These are phyloP conservation scores for Leptographium flavum DNA, from an alignment of 2,329 filamentous ascomycete genomes.

Conservation along the genomic window DNA sequence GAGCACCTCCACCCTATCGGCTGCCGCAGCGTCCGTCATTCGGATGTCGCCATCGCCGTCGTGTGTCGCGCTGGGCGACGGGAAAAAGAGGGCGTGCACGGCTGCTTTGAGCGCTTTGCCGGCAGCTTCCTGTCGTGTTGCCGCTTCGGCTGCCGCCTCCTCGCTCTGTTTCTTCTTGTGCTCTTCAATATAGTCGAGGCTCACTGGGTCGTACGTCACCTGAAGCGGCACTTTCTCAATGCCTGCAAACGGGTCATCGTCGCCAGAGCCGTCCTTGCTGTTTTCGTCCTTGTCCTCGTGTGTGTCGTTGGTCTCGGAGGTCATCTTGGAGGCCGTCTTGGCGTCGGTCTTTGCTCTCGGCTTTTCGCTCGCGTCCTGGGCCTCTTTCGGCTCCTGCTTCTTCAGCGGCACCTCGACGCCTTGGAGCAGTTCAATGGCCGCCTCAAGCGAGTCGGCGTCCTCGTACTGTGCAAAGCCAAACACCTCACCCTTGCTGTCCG, in stretches of 20 bases:
- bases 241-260: constrained; percentile 31
- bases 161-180: constrained; percentile 56
- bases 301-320: too few species aligned
- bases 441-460: constrained; percentile 73
- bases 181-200: constrained; percentile 72
- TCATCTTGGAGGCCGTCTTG: too few species aligned
- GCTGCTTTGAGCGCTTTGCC: constrained; percentile 52
- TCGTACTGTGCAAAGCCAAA: constrained; percentile 97
- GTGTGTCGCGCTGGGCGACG: constrained; percentile 31
- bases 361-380: constrained; percentile 18
- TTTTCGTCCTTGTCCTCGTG: constrained; percentile 10
- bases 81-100: constrained; percentile 59
- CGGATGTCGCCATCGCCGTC: constrained; percentile 53
- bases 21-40: constrained; percentile 50
- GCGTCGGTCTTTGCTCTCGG: too few species aligned
- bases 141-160: constrained; percentile 45
- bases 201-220: constrained; percentile 68
- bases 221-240: constrained; percentile 59
- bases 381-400: constrained; percentile 45
- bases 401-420: constrained; percentile 71
- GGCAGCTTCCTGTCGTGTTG: constrained; percentile 57
- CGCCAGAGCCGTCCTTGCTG: constrained; percentile 16
- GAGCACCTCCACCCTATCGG: constrained; percentile 65
- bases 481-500: constrained; percentile 64
- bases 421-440: constrained; percentile 71